Conservation (phyloP, 306 rosid species). For the Herpetospermum pedunculosum region DNA sequence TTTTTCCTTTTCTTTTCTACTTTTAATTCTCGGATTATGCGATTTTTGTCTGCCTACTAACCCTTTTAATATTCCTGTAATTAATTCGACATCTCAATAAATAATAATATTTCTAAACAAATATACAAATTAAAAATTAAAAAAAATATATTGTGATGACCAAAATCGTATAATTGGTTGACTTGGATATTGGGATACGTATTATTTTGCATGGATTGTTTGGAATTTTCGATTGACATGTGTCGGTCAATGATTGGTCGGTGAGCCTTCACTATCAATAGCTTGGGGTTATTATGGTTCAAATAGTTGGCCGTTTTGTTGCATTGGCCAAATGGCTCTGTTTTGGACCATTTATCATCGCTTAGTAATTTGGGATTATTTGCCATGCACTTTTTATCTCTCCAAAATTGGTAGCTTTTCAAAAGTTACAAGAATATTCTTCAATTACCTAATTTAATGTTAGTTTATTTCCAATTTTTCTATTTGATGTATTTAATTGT, state of each 20-base stretch:
- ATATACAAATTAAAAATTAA: neutral
- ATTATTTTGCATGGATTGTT: neutral
- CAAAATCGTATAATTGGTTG: neutral
- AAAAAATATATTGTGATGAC: neutral
- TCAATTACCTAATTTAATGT: no score
- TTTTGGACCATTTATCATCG: constrained; percentile 5
- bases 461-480: no score
- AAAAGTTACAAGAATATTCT: neutral
- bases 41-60: constrained; percentile 6
- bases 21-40: constrained; percentile 4
- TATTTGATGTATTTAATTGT: no score
- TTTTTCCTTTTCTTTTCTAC: neutral
- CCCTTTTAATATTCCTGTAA: neutral
- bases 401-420: neutral
- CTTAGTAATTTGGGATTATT: neutral
- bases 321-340: neutral
- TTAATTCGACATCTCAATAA: neutral
- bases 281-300: neutral
- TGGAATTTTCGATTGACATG: neutral
- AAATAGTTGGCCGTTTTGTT: neutral
- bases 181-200: neutral
- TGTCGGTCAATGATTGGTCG: neutral
- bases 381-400: neutral
- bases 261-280: neutral
- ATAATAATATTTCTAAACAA: neutral